Percentiles rank a stretch among this genome's conserved stretches.
These are phyloP conservation scores for Stereum hirsutum DNA, from an alignment of 1,284 basidiomycete species.

Conservation along the genomic window DNA sequence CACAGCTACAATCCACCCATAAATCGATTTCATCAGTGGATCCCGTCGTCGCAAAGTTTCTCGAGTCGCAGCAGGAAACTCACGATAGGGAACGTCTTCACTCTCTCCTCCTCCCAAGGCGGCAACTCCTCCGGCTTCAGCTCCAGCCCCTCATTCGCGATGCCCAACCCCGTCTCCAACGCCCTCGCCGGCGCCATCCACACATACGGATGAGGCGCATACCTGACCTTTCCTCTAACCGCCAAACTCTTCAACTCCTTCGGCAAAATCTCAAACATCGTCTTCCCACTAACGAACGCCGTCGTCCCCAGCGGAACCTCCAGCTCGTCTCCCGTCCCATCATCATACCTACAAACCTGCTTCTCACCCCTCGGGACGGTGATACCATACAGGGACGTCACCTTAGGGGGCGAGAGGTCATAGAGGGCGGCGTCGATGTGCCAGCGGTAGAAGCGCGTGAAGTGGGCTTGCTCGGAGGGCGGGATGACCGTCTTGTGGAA, in stretches of 20 bases:
- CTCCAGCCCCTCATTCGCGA: slow-evolving; percentile 71
- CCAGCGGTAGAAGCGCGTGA: slow-evolving; percentile 87
- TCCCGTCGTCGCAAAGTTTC: no score
- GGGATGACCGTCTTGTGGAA: slow-evolving; percentile 85
- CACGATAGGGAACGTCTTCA: slow-evolving; percentile 66
- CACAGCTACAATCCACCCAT: slow-evolving; percentile 56
- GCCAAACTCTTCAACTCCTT: slow-evolving; percentile 73
- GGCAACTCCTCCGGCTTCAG: slow-evolving; percentile 58
- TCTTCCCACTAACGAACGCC: slow-evolving; percentile 72
- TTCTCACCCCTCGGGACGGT: slow-evolving; percentile 58
- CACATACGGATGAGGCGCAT: slow-evolving; percentile 74
- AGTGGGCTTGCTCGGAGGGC: slow-evolving; percentile 68
- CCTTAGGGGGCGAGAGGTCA: slow-evolving; percentile 78
- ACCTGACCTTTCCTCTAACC: slow-evolving; percentile 60
- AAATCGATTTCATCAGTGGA: no score
- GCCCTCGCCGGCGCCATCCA: slow-evolving; percentile 79
- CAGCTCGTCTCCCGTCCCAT: slow-evolving; percentile 80
- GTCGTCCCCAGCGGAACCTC: slow-evolving; percentile 82
- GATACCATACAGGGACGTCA: slow-evolving; percentile 83
- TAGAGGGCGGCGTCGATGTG: slow-evolving; percentile 94
- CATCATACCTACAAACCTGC: slow-evolving; percentile 80
- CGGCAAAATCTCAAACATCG: slow-evolving; percentile 81
- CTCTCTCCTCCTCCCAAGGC: slow-evolving; percentile 60
- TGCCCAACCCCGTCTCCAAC: slow-evolving; percentile 67
- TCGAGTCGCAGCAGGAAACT: no score